These are phyloP conservation scores for Tagetes erecta DNA, from an alignment of 129 eudicot genomes.

Conservation along the genomic window DNA sequence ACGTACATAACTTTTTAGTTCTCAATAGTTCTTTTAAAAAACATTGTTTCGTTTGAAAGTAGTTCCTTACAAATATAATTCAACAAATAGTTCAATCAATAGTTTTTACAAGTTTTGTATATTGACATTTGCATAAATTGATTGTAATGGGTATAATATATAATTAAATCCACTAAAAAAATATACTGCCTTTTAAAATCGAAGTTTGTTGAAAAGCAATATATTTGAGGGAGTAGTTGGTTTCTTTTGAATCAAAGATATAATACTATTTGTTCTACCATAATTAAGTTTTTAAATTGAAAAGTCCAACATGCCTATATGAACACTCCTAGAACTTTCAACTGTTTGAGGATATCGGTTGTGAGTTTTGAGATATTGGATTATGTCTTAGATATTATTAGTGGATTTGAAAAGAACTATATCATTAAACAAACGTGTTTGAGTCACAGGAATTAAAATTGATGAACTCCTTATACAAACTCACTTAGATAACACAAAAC, in stretches of 20 bases:
- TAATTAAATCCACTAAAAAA: slow-evolving; percentile 1
- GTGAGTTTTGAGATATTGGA: no score
- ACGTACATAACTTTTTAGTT: no score
- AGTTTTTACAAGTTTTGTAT: background rate
- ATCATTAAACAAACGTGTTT: no score
- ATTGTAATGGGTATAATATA: background rate
- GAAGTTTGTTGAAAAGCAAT: background rate
- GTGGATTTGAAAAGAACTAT: no score
- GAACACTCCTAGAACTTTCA: background rate
- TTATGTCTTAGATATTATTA: no score
- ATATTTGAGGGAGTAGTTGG: slow-evolving; percentile 25
- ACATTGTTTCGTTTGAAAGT: no score
- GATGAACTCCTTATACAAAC: no score
- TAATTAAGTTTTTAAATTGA: background rate
- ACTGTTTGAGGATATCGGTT: background rate
- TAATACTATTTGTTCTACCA: background rate
- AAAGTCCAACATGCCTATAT: background rate
- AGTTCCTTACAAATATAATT: background rate
- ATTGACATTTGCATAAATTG: background rate
- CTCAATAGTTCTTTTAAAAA: no score
- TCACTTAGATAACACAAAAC: no score
- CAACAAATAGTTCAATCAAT: background rate
- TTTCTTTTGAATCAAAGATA: slow-evolving; percentile 15
- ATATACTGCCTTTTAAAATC: background rate
- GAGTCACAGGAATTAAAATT: no score